phyloP scores from a whole-genome alignment of 306 rosid species.

The Cucurbita moschata region DNA sequence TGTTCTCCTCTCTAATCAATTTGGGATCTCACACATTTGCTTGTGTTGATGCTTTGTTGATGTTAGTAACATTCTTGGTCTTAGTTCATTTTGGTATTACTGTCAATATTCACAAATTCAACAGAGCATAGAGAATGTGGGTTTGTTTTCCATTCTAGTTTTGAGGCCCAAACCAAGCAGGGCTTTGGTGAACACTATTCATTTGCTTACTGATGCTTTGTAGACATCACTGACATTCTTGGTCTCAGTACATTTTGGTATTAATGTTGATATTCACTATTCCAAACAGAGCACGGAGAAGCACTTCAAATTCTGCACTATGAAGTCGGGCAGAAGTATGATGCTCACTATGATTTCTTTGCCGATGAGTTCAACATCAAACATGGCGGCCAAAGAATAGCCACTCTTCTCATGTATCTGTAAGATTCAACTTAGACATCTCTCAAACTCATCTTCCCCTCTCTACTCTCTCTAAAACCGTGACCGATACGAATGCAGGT shows the following conservation, averaged over 20 bases:
- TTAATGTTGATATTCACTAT: not conserved
- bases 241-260: not conserved
- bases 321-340: constrained; percentile 80
- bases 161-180: not conserved
- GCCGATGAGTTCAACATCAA: constrained; percentile 65
- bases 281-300: constrained; percentile 41
- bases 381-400: constrained; percentile 76
- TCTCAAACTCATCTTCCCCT: not conserved
- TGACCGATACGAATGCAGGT: not conserved
- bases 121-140: constrained; percentile 36
- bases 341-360: constrained; percentile 75
- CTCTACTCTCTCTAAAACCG: not conserved
- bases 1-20: too few species aligned
- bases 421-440: not conserved
- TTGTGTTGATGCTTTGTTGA: not conserved
- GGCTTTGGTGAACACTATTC: not conserved
- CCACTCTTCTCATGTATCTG: constrained; percentile 79
- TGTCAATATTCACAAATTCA: not conserved
- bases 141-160: not conserved
- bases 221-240: not conserved
- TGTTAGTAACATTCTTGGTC: not conserved
- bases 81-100: not conserved
- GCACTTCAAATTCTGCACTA: constrained; percentile 90
- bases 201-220: not conserved
- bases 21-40: not conserved